Conservation (phyloP, 75 land plant species). For the Sequoiadendron giganteum region DNA sequence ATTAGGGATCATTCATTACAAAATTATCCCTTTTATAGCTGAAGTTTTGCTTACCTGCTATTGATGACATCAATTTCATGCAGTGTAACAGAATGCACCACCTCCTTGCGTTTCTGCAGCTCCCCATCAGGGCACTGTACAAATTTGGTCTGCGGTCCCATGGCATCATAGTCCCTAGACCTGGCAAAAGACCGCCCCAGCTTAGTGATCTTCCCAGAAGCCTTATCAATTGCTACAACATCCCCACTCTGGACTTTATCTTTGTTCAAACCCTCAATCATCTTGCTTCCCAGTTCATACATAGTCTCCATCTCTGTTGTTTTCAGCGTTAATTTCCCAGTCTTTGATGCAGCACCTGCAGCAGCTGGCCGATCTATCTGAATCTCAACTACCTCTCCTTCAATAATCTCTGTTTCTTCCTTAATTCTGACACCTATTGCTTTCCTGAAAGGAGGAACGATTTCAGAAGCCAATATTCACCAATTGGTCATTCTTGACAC, state of each 20-base stretch:
- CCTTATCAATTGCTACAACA: slow-evolving; percentile 87
- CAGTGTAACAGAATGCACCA: slow-evolving; percentile 90
- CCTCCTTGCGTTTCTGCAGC: slow-evolving; percentile 95
- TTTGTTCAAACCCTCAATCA: slow-evolving; percentile 86
- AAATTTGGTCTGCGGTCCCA: slow-evolving; percentile 90
- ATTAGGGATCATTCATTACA: too few species aligned
- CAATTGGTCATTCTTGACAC: neutral
- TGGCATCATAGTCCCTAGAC: slow-evolving; percentile 91
- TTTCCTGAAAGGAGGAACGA: slow-evolving; percentile 42
- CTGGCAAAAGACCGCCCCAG: slow-evolving; percentile 86
- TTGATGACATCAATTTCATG: slow-evolving; percentile 99
- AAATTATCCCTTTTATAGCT: neutral
- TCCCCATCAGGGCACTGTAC: slow-evolving; percentile 97
- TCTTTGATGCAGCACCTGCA: slow-evolving; percentile 73
- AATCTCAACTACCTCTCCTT: slow-evolving; percentile 96
- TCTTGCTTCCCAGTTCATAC: slow-evolving; percentile 88
- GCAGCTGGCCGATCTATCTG: slow-evolving; percentile 82
- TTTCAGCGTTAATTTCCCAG: slow-evolving; percentile 88
- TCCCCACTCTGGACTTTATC: slow-evolving; percentile 98
- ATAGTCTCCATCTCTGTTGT: slow-evolving; percentile 99
- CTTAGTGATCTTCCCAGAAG: slow-evolving; percentile 89
- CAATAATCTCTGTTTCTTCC: slow-evolving; percentile 94
- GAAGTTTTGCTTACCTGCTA: slow-evolving; percentile 58
- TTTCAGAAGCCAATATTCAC: neutral
- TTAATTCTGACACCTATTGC: slow-evolving; percentile 94